Evolutionary conservation across 805 yeast species (phyloP), one percentile per base, ranked within the genome.

Genomic region (Metschnikowia peoriensis): DNA sequence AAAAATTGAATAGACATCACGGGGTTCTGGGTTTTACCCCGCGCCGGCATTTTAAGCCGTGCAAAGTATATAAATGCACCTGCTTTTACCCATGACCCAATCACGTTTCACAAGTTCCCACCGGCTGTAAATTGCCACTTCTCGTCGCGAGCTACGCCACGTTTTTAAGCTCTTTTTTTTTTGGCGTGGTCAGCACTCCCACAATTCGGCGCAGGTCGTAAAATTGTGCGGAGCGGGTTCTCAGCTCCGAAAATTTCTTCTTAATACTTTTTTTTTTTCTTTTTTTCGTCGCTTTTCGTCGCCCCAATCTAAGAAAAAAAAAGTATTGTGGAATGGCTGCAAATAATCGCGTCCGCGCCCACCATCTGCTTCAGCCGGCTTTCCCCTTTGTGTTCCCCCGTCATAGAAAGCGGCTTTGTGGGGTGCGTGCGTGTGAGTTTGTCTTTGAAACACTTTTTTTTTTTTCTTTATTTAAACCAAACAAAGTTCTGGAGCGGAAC

Each of bases 61-160:
- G 16, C 7, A 40, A 15, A 28, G 22, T 39, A 27, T 38, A 35
- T 42, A 37, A 41, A 41, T 16, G 42, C 42, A 27, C 27, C 44
- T 17, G 37, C 41, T 28, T 28, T 38, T n/a, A 32, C 44, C 14
- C 50, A 41, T 41, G 50, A 41, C 46, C 22, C 15, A 2, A 12
- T 40, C 29, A 34, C 34, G 52, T 49, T 49, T 49, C 48, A 49
- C 41, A 17, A 27, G 38, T 49, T 22, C 22, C 22, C 22, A 22
- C 22, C 22, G 52, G 48, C 52, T 44, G 52, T 44, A 49, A 49
- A 49, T 44, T 48, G 52, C 52, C 48, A 44, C 52, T 44, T 44
- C 28, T n/a, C 41, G 28, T 39, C 28, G 52, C 41, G 48, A 28
- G 40, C 15, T 12, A 32, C n/a, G 28, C 48, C 41, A 38, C 43